Evolutionary conservation across 73 alveolate species (phyloP), one percentile per base, ranked within the genome.

Genomic region (Durusdinium trenchii): DNA sequence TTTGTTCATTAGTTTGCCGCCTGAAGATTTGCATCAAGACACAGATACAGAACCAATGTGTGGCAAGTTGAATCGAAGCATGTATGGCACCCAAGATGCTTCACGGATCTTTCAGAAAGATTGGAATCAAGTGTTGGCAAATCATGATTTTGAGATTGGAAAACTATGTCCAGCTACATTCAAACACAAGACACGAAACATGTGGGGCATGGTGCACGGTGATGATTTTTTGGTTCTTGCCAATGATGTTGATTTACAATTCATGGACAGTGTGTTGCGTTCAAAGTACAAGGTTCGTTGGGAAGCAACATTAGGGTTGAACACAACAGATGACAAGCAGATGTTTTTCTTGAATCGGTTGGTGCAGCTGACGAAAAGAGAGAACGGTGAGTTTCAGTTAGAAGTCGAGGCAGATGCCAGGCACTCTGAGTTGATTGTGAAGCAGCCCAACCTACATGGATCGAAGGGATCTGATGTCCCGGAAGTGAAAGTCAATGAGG

Each of bases 281-380:
- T 69, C 46, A 48, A 3, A 14, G 12, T 84, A 84, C 57, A 51
- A 52, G 75, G 32, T 84, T 6, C 94, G 78, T 43, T n/a, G 32
- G 78, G 94, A 84, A 2, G 94, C 78, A 46, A 45, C 64, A 38
- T 51, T 51, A 76, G 94, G 94, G 4, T 45, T 57, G 52, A 76
- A 57, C 23, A n/a, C n/a, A n/a, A n/a, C n/a, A n/a, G 92, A 82
- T 42, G 71, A 82, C 32, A 62, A 6, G 18, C 82, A 69, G 48
- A 54, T 51, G 40, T 18, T 84, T 38, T 75, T 84, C 54, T 57
- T 84, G 42, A 50, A 84, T 18, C 42, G 92, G 69, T 10, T 84
- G 42, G 67, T 84, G 52, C n/a, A n/a, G n/a, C n/a, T n/a, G n/a
- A n/a, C n/a, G n/a, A n/a, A n/a, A n/a, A n/a, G n/a, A n/a, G n/a